Conservation (phyloP, 2,329 filamentous ascomycete genomes). For the Venturia asperata region DNA sequence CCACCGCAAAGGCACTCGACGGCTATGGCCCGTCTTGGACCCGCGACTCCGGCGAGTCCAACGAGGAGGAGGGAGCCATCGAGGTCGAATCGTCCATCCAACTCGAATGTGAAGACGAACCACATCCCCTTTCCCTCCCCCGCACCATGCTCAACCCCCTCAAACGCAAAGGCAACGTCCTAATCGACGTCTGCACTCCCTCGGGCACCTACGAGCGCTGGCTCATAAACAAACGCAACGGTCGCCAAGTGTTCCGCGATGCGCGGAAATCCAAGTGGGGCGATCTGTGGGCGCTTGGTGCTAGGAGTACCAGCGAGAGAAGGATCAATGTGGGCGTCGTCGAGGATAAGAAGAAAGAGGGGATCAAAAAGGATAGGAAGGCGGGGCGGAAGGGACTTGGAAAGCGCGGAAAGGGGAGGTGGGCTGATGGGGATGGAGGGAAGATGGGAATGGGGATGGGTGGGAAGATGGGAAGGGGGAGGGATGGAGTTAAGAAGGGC, state of each 20-base stretch:
- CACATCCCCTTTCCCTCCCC: slow-evolving; percentile 60
- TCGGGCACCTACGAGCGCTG: slow-evolving; percentile 81
- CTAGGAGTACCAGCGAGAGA: background rate
- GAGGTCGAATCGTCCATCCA: background rate
- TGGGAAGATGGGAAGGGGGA: background rate
- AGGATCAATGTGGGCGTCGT: slow-evolving; percentile 9
- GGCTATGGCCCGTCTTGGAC: slow-evolving; percentile 49
- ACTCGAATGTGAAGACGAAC: background rate
- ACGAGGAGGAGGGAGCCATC: slow-evolving; percentile 9
- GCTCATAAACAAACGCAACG: slow-evolving; percentile 79
- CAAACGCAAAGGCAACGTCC: slow-evolving; percentile 82
- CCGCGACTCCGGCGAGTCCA: slow-evolving; percentile 20
- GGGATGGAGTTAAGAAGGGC: background rate
- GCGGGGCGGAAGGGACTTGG: background rate
- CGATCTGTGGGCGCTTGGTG: slow-evolving; percentile 85
- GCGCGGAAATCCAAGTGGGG: slow-evolving; percentile 88
- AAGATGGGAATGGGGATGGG: slow-evolving; percentile 3
- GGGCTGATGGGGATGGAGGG: slow-evolving; percentile 14
- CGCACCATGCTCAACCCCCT: slow-evolving; percentile 71
- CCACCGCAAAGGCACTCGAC: slow-evolving; percentile 60
- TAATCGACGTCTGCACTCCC: slow-evolving; percentile 84
- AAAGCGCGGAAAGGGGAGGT: background rate
- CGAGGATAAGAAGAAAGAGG: slow-evolving; percentile 9
- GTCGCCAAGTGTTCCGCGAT: slow-evolving; percentile 78
- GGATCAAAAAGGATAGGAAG: background rate